Conservation (phyloP, 176 grass and related monocot species). For the Paspalum notatum region DNA sequence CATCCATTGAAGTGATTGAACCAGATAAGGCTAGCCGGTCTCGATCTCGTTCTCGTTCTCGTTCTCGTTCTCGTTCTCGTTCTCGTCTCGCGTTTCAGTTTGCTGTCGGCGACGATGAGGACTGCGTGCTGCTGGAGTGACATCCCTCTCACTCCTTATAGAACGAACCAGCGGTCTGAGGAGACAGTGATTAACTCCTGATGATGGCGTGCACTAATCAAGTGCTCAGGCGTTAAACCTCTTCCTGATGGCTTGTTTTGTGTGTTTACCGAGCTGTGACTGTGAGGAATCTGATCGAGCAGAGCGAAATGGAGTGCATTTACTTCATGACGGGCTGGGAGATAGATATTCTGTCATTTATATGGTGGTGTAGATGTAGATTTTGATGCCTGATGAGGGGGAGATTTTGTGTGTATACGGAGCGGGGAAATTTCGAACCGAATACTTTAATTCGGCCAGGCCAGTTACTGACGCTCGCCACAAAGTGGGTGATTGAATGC, state of each 20-base stretch:
- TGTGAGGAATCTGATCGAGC: neutral
- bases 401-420: neutral
- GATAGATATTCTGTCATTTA: neutral
- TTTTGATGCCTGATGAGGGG: neutral
- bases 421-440: neutral
- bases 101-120: neutral
- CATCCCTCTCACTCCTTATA: neutral
- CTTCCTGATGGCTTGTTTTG: neutral
- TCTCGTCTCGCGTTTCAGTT: neutral
- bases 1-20: neutral
- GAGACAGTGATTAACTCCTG: neutral
- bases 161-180: neutral
- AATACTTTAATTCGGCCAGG: too few relatives aligned
- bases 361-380: neutral
- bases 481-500: neutral
- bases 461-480: neutral
- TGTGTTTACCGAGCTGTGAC: neutral
- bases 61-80: too few relatives aligned
- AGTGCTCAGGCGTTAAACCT: neutral
- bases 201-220: neutral
- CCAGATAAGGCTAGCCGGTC: neutral
- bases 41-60: too few relatives aligned
- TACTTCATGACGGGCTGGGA: neutral
- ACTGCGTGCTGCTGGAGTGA: neutral
- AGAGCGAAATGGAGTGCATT: constrained; percentile 11